Evolutionary conservation across 495 filamentous ascomycete species (phyloP), one percentile per base, ranked within the genome.

Genomic region (Baudoinia panamericana): DNA sequence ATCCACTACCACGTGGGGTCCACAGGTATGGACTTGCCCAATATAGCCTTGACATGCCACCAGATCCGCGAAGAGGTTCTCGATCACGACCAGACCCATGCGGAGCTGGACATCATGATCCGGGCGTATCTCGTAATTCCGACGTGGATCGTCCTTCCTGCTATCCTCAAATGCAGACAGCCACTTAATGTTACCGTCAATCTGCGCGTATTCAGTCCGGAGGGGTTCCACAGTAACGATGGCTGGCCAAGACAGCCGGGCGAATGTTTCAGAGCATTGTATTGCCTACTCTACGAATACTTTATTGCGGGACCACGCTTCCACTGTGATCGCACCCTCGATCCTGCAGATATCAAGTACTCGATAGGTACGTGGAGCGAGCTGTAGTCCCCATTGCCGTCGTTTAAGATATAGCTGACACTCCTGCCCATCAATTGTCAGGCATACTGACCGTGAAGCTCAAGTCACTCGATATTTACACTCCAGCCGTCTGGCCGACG

Each of bases 171-270:
- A 19, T 29, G 12, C 10, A 29, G 17, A n/a, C 20, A n/a, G 16
- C 38, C 38, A n/a, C 24, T 41, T n/a, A 29, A 41, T 21, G 27
- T 41, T n/a, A 28, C 20, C 3, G 19, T 40, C 5, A 26, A 27
- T 2, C 10, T 23, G 5, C 38, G 27, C 15, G 18, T 41, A 11
- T 41, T 41, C 15, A 31, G 13, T 17, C 20, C 38, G 7, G 38
- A 41, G 20, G 26, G 24, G 10, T 41, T 41, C 20, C 26, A 12
- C n/a, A n/a, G 29, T 16, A 3, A 12, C 29, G 18, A 31, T 31
- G 29, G 29, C 29, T 31, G 29, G 18, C 29, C 29, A 16, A 31
- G 29, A 12, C 11, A 31, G n/a, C 29, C 32, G n/a, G n/a, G n/a
- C 32, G 19, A 36, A 29, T 21, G 27, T n/a, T n/a, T n/a, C n/a